Base-by-base conservation (phyloP, 1,284 basidiomycete species). In the Ceratobasidium sp. region DNA sequence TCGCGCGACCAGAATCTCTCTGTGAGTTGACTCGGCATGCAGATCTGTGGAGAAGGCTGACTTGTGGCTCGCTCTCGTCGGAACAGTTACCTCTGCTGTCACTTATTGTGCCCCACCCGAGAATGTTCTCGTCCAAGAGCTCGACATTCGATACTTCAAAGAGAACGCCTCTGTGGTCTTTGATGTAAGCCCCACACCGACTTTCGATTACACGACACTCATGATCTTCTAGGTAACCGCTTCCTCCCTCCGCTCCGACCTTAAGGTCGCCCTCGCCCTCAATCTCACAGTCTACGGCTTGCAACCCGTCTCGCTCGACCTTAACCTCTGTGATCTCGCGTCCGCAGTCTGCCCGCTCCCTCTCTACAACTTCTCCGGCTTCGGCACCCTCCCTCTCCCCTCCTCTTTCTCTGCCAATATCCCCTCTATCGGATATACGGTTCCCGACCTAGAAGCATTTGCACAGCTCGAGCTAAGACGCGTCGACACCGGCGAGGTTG, bases 361-460 rank as follows among this genome's bases (percentile, higher is more conserved):
- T 1, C 87, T 88, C 79, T 93, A 95, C 85, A 93, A 95, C 80
- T 95, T 97, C 80, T 90, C 89, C 24, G 86, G 86, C 53, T 88
- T 89, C 14, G 94, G 95, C 78, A 89, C 91, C 4, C 86, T 96
- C 75, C 86, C 89, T 1, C 86, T 98, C 0, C 94, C 95, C 0
- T 81, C 79, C n/a, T 77, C 79, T 11, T 82, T 83, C 67, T 81
- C 85, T 22, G 82, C 84, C 51, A 82, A 86, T 73, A 87, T 99
- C 19, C 96, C 97, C 0, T 81, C 81, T 17, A 93, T 98, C 75
- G 96, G 93, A 0, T 99, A 92, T 82, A 86, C 86, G 27, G 92
- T 99, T 29, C 97, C 97, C 9, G 93, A 99, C 82, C 87, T 99
- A 17, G 96, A 99, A 82, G 96, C 93, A 0, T 95, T 91, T 78